phyloP scores from a whole-genome alignment of 768 basidiomycete species.

The Dioszegia aurantiaca region DNA sequence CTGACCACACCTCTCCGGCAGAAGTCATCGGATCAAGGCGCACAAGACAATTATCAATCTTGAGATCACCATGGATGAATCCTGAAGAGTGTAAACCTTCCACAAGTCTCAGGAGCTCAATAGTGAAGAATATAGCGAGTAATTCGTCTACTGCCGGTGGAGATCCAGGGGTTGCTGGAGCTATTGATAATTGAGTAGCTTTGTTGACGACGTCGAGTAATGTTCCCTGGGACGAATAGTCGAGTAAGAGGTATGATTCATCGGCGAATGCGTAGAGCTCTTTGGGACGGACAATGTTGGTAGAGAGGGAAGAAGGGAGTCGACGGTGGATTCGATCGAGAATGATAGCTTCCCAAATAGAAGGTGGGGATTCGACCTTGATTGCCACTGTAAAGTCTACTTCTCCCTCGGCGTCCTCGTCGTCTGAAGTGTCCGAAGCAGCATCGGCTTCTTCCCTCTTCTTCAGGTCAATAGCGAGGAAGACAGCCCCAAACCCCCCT shows the following conservation, averaged over 20 bases:
- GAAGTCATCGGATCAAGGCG: constrained; percentile 65
- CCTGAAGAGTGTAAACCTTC: constrained; percentile 76
- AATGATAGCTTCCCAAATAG: constrained; percentile 87
- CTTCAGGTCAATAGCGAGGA: constrained; percentile 62
- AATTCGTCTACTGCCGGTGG: constrained; percentile 71
- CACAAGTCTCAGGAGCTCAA: constrained; percentile 78
- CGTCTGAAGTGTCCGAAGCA: constrained; percentile 50
- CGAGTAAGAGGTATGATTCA: constrained; percentile 85
- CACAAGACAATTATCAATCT: constrained; percentile 98
- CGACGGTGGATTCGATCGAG: constrained; percentile 71
- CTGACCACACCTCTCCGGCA: constrained; percentile 67
- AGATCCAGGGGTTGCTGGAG: constrained; percentile 51
- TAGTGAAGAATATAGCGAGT: constrained; percentile 88
- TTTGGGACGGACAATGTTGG: constrained; percentile 72
- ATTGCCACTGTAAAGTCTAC: constrained; percentile 65
- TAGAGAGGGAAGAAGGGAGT: constrained; percentile 61
- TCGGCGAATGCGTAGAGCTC: constrained; percentile 79
- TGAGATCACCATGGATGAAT: constrained; percentile 96
- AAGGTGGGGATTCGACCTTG: constrained; percentile 84
- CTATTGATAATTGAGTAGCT: constrained; percentile 67
- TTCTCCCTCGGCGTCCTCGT: constrained; percentile 55
- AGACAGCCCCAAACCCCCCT: constrained; percentile 95
- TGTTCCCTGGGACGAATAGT: constrained; percentile 85
- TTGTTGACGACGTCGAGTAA: constrained; percentile 88
- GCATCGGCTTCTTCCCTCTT: constrained; percentile 44